Evolutionary conservation across 176 grass and related monocot species (phyloP).

Genomic region (Carex scoparia): DNA sequence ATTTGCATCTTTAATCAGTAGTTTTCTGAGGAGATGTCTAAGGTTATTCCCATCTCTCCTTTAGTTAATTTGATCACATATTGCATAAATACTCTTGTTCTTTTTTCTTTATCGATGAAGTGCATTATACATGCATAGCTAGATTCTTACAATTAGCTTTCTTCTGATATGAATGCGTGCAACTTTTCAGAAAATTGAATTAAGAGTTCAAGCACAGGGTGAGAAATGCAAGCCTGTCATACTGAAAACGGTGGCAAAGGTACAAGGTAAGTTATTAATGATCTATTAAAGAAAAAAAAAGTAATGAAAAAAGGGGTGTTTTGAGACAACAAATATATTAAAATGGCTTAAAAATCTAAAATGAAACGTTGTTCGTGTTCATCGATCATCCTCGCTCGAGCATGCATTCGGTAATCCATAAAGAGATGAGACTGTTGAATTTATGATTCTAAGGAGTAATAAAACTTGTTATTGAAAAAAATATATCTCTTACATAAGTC

Average conservation of each 20-base stretch:
- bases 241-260: slow-evolving; percentile 35
- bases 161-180: not conserved
- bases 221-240: slow-evolving; percentile 37
- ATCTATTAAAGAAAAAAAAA: not conserved
- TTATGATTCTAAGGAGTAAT: too few relatives aligned
- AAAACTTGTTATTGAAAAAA: too few relatives aligned
- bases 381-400: too few relatives aligned
- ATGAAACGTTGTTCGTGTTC: too few relatives aligned
- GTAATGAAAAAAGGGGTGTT: too few relatives aligned
- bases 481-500: too few relatives aligned
- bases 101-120: not conserved
- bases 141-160: not conserved
- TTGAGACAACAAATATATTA: not conserved
- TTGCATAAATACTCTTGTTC: not conserved
- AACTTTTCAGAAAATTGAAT: slow-evolving; percentile 60
- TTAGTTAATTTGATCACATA: not conserved
- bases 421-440: too few relatives aligned
- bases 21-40: not conserved
- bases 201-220: slow-evolving; percentile 35
- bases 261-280: slow-evolving; percentile 24
- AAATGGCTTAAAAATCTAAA: not conserved
- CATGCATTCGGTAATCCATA: too few relatives aligned
- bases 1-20: not conserved
- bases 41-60: not conserved
- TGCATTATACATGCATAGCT: not conserved